phyloP scores from a whole-genome alignment of 768 basidiomycete genomes.

The Dioszegia hungarica region DNA sequence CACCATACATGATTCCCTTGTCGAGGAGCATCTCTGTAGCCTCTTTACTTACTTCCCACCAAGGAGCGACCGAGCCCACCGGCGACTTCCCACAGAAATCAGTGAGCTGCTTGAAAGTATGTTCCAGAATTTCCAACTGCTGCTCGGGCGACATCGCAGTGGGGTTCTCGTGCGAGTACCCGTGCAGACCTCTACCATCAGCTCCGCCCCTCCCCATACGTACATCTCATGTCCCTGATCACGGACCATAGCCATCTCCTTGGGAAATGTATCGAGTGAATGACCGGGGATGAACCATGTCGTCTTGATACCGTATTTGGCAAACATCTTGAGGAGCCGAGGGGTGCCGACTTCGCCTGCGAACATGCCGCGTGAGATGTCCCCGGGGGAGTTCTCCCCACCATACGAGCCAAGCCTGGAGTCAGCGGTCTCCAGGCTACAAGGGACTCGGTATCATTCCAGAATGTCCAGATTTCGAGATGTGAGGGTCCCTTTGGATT shows the following conservation, averaged over 20 bases:
- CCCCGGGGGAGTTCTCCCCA: slow-evolving; percentile 66
- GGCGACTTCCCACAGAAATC: slow-evolving; percentile 56
- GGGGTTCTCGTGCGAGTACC: slow-evolving; percentile 72
- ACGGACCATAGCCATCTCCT: slow-evolving; percentile 63
- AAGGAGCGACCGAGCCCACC: slow-evolving; percentile 58
- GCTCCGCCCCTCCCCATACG: slow-evolving; percentile 7
- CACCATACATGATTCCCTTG: slow-evolving; percentile 71
- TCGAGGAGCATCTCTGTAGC: slow-evolving; percentile 62
- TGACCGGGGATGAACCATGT: slow-evolving; percentile 80
- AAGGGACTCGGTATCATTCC: no score
- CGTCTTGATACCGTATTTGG: slow-evolving; percentile 63
- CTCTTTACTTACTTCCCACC: slow-evolving; percentile 74
- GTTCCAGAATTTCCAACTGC: slow-evolving; percentile 66
- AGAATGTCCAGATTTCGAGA: no score
- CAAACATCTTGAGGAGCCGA: slow-evolving; percentile 66
- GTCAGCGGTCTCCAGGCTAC: no score
- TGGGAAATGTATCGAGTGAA: slow-evolving; percentile 68
- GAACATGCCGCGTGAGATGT: slow-evolving; percentile 68
- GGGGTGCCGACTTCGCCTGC: slow-evolving; percentile 70
- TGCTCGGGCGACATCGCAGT: slow-evolving; percentile 60
- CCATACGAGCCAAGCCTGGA: slow-evolving; percentile 67
- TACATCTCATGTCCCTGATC: slow-evolving; percentile 70
- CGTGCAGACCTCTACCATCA: slow-evolving; percentile 56
- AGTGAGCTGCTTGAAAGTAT: slow-evolving; percentile 63
- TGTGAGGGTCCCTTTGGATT: no score